These are phyloP conservation scores for Leccinum variicolor DNA, from an alignment of 768 basidiomycete genomes.

Conservation along the genomic window DNA sequence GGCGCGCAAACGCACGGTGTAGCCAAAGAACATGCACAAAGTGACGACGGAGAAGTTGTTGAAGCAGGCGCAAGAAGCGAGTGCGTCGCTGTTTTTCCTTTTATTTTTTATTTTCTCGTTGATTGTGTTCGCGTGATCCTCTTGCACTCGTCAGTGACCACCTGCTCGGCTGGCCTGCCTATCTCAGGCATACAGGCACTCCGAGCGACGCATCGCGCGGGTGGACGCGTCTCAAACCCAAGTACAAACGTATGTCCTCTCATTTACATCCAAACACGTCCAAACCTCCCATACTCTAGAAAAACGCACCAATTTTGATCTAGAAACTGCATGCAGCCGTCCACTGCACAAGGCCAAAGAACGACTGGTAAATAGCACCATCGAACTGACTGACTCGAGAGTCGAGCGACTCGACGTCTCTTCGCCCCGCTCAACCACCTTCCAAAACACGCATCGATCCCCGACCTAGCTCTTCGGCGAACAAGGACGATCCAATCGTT, in stretches of 20 bases:
- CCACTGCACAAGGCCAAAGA: slow-evolving; percentile 12
- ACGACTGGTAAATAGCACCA: not conserved
- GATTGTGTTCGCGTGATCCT: not conserved
- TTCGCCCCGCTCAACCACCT: slow-evolving; percentile 4
- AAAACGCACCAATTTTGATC: slow-evolving; percentile 8
- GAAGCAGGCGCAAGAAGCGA: slow-evolving; percentile 12
- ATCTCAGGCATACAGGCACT: not conserved
- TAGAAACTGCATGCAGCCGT: slow-evolving; percentile 4
- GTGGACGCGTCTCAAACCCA: slow-evolving; percentile 17
- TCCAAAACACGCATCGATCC: not conserved
- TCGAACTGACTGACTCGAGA: slow-evolving; percentile 26
- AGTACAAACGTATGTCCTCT: slow-evolving; percentile 11
- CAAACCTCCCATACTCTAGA: slow-evolving; percentile 2
- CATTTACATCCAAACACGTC: not conserved
- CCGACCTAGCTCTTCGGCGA: not conserved
- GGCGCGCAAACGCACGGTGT: slow-evolving; percentile 14
- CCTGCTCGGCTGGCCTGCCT: not conserved
- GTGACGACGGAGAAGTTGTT: slow-evolving; percentile 16
- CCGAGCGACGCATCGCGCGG: slow-evolving; percentile 8
- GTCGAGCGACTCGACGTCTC: slow-evolving; percentile 6
- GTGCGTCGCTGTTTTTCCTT: slow-evolving; percentile 13
- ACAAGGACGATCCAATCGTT: slow-evolving; percentile 19
- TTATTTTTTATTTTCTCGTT: not conserved
- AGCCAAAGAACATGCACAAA: slow-evolving; percentile 2
- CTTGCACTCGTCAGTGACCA: too few species aligned